A percentile compares a stretch with the other conserved stretches of the same genome.
These are phyloP conservation scores for Cryptosporidium bovis DNA, from an alignment of 169 alveolate species.

Conservation along the genomic window DNA sequence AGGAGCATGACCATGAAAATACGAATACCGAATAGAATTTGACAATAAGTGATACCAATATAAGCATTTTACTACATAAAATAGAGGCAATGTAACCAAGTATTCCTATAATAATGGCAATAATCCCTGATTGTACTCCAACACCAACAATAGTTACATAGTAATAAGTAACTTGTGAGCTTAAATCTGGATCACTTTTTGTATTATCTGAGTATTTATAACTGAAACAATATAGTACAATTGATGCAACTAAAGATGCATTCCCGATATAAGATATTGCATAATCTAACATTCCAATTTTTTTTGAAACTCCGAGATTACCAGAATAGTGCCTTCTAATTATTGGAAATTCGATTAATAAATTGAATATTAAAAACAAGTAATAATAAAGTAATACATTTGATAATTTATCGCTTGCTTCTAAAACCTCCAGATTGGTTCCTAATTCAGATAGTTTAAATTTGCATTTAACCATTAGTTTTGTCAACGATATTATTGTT, in stretches of 20 bases:
- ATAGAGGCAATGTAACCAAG: constrained; percentile 56
- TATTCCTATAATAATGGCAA: constrained; percentile 37
- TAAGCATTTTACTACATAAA: constrained; percentile 67
- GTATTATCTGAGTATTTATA: not conserved
- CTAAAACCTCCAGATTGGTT: constrained; percentile 3
- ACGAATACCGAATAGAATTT: constrained; percentile 62
- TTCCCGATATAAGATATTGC: constrained; percentile 47
- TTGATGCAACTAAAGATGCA: constrained; percentile 26
- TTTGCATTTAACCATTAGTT: constrained; percentile 13
- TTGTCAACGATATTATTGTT: constrained; percentile 9
- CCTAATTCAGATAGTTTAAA: not conserved
- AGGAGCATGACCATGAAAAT: constrained; percentile 62
- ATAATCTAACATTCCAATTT: constrained; percentile 58
- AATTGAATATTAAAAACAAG: not conserved
- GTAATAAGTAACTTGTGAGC: constrained; percentile 40
- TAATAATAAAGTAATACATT: constrained; percentile 5
- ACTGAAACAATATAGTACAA: constrained; percentile 26
- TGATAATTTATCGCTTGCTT: not conserved
- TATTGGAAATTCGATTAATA: constrained; percentile 20
- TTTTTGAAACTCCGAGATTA: constrained; percentile 4
- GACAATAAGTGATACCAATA: constrained; percentile 18
- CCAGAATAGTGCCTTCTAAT: constrained; percentile 44
- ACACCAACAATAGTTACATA: constrained; percentile 37
- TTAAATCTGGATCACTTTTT: constrained; percentile 25
- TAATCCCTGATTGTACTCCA: constrained; percentile 48